Percentiles rank a stretch among this genome's conserved stretches.
Evolutionary conservation across 1,139 yeast genomes (phyloP).

Genomic region (Debaryomycetaceae sp.): DNA sequence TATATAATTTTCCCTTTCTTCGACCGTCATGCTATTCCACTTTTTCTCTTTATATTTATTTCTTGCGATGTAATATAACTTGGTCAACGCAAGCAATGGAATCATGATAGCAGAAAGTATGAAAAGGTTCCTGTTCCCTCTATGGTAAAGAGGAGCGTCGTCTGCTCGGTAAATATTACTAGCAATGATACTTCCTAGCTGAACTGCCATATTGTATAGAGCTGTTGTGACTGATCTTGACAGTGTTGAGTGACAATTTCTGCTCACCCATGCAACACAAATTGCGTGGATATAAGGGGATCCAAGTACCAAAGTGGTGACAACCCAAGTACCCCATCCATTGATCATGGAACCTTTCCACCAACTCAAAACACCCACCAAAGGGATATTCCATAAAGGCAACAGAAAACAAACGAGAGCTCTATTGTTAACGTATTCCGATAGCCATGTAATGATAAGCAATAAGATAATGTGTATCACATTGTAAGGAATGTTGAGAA

Average conservation of each 20-base stretch:
- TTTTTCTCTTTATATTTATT: slow-evolving; percentile 38
- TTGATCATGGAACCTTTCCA: slow-evolving; percentile 48
- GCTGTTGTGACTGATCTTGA: slow-evolving; percentile 58
- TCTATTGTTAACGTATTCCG: slow-evolving; percentile 39
- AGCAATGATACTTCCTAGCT: slow-evolving; percentile 46
- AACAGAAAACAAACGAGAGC: slow-evolving; percentile 28
- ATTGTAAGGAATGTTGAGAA: slow-evolving; percentile 51
- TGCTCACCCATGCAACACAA: slow-evolving; percentile 50
- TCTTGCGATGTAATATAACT: slow-evolving; percentile 38
- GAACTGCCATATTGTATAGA: slow-evolving; percentile 55
- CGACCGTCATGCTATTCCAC: slow-evolving; percentile 44
- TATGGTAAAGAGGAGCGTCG: slow-evolving; percentile 52
- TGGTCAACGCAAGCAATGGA: slow-evolving; percentile 13
- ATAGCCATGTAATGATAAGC: slow-evolving; percentile 33
- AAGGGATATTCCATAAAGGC: slow-evolving; percentile 38
- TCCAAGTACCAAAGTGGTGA: slow-evolving; percentile 39
- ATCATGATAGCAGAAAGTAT: slow-evolving; percentile 25
- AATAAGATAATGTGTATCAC: slow-evolving; percentile 36
- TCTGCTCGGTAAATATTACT: slow-evolving; percentile 49
- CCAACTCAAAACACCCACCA: slow-evolving; percentile 40
- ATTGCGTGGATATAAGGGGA: slow-evolving; percentile 41
- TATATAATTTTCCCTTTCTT: slow-evolving; percentile 43
- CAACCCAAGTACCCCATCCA: slow-evolving; percentile 45
- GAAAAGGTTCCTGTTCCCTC: slow-evolving; percentile 41
- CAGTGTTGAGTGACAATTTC: slow-evolving; percentile 54